Evolutionary conservation across 2,329 filamentous ascomycete genomes (phyloP), one percentile per base, ranked within the genome.

Genomic region (Aureobasidium sp.): DNA sequence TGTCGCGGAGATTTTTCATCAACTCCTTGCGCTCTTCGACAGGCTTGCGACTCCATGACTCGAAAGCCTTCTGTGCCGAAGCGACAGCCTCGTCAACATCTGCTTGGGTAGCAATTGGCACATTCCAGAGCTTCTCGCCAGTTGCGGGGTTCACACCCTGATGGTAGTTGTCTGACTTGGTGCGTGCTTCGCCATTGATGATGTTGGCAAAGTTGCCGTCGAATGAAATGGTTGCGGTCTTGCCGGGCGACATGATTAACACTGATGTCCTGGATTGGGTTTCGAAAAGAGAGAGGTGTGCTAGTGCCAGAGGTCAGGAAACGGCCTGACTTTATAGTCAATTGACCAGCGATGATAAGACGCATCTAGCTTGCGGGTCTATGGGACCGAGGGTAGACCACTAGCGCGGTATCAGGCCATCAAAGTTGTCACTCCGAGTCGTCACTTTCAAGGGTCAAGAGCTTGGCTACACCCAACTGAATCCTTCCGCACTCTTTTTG

Each of bases 211-310:
- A 76, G 52, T 68, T 69, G 26, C 26, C 70, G 64, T 60, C 71
- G 64, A 70, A 76, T 57, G 67, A 66, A 65, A 76, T 70, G 57
- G 65, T 68, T 55, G 72, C 71, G 20, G 76, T 71, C 65, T 78
- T 78, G 64, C 73, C 74, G 37, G 77, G 76, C 72, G 77, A 78
- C 77, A 79, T 79, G 66, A 59, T 75, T 29, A 5, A 10, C 8
- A 27, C 9, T n/a, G 12, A 23, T 44, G 8, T 44, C 8, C 5
- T 44, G 17, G 3, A 8, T 42, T n/a, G 8, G 5, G 12, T 13
- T 32, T 17, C 17, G 27, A 17, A n/a, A 36, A 20, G 6, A 26
- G 26, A 12, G 39, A 53, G n/a, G 50, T 36, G 13, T 36, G 29
- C n/a, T 17, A 7, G 47, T 2, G 27, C 20, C 29, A n/a, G 7